Percentiles rank a stretch among this genome's conserved stretches.
phyloP scores from a whole-genome alignment of 2,329 filamentous ascomycete species.

The Scleromitrula shiraiana region DNA sequence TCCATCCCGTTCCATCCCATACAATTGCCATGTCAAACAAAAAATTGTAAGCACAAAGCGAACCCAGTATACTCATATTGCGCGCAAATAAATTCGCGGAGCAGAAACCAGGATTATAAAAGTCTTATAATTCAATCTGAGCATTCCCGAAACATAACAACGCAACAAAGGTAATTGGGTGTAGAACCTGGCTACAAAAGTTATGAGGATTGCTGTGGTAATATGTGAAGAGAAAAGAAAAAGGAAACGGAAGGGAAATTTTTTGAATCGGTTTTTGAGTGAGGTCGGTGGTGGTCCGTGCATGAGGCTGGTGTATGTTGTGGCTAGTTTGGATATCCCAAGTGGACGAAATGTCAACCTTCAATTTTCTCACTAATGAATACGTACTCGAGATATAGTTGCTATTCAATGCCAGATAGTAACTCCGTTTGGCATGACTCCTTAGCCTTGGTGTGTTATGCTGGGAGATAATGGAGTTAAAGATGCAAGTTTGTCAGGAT shows the following conservation, averaged over 20 bases:
- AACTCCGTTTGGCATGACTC: too few species aligned
- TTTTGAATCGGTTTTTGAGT: background rate
- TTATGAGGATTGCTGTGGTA: background rate
- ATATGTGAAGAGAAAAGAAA: background rate
- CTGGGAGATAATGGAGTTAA: too few species aligned
- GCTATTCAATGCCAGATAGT: too few species aligned
- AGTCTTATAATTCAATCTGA: background rate
- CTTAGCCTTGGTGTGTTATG: too few species aligned
- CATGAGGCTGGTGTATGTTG: background rate
- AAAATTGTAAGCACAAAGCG: background rate
- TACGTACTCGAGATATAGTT: too few species aligned
- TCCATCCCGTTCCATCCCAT: background rate
- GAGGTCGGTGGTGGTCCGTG: background rate
- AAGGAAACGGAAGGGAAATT: background rate
- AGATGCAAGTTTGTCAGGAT: too few species aligned
- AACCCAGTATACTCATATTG: background rate
- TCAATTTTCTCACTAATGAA: too few species aligned
- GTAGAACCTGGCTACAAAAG: background rate
- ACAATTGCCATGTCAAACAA: too few species aligned
- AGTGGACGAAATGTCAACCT: too few species aligned
- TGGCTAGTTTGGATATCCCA: too few species aligned
- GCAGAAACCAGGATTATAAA: conserved; percentile 1
- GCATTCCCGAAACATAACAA: background rate
- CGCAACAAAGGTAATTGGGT: background rate
- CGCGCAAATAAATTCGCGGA: background rate